Evolutionary conservation across 176 grass and related monocot species (phyloP), one percentile per base, ranked within the genome.

Genomic region (Poa pratensis): DNA sequence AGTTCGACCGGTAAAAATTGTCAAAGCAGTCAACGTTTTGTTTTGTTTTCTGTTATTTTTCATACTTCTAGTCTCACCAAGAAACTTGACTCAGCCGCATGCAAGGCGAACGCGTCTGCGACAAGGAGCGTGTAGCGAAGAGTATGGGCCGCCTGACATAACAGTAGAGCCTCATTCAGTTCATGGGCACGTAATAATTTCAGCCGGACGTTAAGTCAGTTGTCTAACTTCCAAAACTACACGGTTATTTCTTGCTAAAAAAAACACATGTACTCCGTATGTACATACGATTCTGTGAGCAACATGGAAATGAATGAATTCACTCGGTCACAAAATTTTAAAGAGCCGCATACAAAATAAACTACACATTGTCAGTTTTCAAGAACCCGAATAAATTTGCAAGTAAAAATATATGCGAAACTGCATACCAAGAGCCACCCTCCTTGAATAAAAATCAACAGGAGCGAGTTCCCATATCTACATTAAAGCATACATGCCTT

Each of bases 381-480:
- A 51, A 77, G 20, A 22, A 77, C 50, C 5, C 3, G 12, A 40
- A 76, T 76, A 49, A 39, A 75, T 39, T 51, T 18, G 8, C 16
- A 32, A 72, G 8, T 75, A 75, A 4, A 75, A 52, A 75, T 80
- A 58, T 64, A 78, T 79, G 20, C 23, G 17, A 79, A 67, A 16
- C 35, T 73, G 14, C 66, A 79, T 48, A 30, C 37, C 46, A 55
- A 22, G 20, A 86, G 64, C 75, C 35, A 67, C 67, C 51, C 84
- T 80, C 84, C 39, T 80, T 68, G 7, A 84, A 75, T 45, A 34
- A 90, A 90, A 83, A 87, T 8, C 19, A 84, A 42, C 66, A 89
- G 80, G 84, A 74, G 63, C 63, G 53, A 11, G 35, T 85, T 13
- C 28, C 28, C 15, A 39, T 79, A 60, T 26, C 34, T 84, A 69